Evolutionary conservation across 208 protist genomes (phyloP).

Genomic region (Novymonas esmeraldas): DNA sequence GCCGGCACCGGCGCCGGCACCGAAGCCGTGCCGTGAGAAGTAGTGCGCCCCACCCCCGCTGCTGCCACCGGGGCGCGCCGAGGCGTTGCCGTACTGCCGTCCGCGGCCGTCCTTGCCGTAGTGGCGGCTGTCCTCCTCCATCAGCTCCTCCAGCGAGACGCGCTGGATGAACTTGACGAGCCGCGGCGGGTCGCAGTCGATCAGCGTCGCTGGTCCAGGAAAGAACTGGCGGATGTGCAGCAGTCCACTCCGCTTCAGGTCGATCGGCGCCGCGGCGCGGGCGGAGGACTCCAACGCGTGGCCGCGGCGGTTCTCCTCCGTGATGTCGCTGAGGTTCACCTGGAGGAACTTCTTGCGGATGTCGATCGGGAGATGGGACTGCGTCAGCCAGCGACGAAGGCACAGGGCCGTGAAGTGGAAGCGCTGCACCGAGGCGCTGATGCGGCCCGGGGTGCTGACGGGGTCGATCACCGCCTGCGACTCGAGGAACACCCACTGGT

Average conservation of each 20-base stretch:
- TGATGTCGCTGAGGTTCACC: slow-evolving; percentile 71
- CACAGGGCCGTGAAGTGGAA: slow-evolving; percentile 82
- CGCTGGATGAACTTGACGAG: slow-evolving; percentile 89
- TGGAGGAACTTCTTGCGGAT: slow-evolving; percentile 86
- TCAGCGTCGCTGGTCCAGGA: slow-evolving; percentile 77
- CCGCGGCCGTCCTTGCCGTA: slow-evolving; percentile 16
- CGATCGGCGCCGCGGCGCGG: slow-evolving; percentile 67
- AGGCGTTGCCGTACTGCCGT: slow-evolving; percentile 2
- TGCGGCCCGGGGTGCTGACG: slow-evolving; percentile 52
- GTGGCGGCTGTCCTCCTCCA: slow-evolving; percentile 55
- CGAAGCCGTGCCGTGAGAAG: slow-evolving; percentile 19
- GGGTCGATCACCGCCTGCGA: slow-evolving; percentile 75
- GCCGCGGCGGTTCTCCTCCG: slow-evolving; percentile 52
- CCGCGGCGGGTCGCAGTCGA: slow-evolving; percentile 84
- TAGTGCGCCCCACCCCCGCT: slow-evolving; percentile 18
- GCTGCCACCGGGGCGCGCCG: slow-evolving; percentile 9
- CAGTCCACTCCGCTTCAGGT: slow-evolving; percentile 88
- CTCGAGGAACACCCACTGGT: slow-evolving; percentile 91
- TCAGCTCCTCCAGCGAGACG: slow-evolving; percentile 78
- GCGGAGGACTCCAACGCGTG: slow-evolving; percentile 53
- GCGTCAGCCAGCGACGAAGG: slow-evolving; percentile 80
- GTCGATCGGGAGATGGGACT: slow-evolving; percentile 84
- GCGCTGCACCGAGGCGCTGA: slow-evolving; percentile 60
- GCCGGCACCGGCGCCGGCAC: slow-evolving; percentile 21
- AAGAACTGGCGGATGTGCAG: slow-evolving; percentile 92